Conservation (phyloP, 768 basidiomycete species). For the Leccinum uliginosum region DNA sequence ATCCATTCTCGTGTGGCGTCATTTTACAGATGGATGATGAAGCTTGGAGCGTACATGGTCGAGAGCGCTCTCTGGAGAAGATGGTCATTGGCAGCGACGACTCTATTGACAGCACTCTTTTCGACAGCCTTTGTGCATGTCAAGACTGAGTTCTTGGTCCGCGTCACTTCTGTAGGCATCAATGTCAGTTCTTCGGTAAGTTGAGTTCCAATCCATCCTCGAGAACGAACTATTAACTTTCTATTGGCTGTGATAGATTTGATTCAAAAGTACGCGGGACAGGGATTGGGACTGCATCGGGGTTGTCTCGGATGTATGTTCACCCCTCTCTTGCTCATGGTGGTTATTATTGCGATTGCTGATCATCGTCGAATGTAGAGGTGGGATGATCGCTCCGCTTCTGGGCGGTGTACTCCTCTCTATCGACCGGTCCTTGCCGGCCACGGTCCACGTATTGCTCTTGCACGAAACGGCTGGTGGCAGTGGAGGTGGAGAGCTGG, state of each 20-base stretch:
- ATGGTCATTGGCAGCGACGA: slow-evolving; percentile 70
- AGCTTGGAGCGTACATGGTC: slow-evolving; percentile 86
- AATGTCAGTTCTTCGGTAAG: slow-evolving; percentile 63
- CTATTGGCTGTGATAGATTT: slow-evolving; percentile 45
- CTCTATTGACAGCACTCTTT: slow-evolving; percentile 70
- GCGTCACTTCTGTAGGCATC: slow-evolving; percentile 69
- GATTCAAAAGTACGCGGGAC: slow-evolving; percentile 82
- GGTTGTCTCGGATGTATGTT: slow-evolving; percentile 79
- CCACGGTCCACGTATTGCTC: slow-evolving; percentile 60
- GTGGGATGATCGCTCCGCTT: slow-evolving; percentile 85
- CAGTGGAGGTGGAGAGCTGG: slow-evolving; percentile 5
- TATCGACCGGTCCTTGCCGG: slow-evolving; percentile 65
- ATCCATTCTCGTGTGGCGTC: background rate
- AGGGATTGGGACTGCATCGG: slow-evolving; percentile 83
- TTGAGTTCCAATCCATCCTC: background rate
- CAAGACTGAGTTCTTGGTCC: slow-evolving; percentile 51
- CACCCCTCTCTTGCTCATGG: background rate
- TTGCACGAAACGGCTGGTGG: slow-evolving; percentile 44
- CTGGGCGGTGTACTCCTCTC: slow-evolving; percentile 69
- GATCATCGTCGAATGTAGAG: slow-evolving; percentile 39
- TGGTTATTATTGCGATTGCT: background rate
- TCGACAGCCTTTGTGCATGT: slow-evolving; percentile 67
- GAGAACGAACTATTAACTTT: background rate
- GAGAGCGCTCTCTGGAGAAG: slow-evolving; percentile 65
- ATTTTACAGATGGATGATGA: background rate